Evolutionary conservation across 2,329 filamentous ascomycete species (phyloP).

Genomic region (Aspergillus ochraceus): DNA sequence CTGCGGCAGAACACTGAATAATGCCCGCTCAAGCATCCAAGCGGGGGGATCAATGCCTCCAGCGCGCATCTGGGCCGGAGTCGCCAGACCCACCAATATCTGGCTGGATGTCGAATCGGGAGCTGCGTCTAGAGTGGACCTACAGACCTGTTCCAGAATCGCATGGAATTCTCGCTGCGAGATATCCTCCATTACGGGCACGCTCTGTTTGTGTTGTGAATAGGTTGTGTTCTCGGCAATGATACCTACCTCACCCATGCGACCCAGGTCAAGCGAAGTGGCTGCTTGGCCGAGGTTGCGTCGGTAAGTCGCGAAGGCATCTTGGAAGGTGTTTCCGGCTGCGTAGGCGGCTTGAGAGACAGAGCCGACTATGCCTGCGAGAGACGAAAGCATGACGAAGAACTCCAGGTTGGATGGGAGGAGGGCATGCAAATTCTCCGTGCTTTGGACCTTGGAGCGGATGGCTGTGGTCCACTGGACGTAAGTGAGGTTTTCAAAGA

Average conservation of each 20-base stretch:
- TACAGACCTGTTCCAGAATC: too few relatives aligned
- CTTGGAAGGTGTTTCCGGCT: slow-evolving; percentile 36
- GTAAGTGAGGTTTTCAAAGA: slow-evolving; percentile 43
- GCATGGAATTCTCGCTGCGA: too few relatives aligned
- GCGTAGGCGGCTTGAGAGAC: slow-evolving; percentile 44
- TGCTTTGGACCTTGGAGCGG: slow-evolving; percentile 38
- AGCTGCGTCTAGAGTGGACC: too few relatives aligned
- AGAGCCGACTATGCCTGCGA: slow-evolving; percentile 42
- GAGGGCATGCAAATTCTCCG: slow-evolving; percentile 31
- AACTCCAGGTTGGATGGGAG: slow-evolving; percentile 38
- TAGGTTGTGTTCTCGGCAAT: neutral
- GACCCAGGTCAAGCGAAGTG: neutral
- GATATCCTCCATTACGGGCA: too few relatives aligned
- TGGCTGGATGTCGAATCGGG: too few relatives aligned
- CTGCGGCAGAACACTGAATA: too few relatives aligned
- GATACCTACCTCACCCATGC: neutral
- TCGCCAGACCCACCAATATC: too few relatives aligned
- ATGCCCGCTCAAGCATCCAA: too few relatives aligned
- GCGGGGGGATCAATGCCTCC: too few relatives aligned
- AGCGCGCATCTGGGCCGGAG: too few relatives aligned
- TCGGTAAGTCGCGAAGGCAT: slow-evolving; percentile 28
- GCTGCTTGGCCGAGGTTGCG: slow-evolving; percentile 19
- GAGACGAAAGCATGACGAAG: slow-evolving; percentile 38
- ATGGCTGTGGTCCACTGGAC: slow-evolving; percentile 35
- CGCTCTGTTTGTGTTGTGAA: too few relatives aligned